Evolutionary conservation across 768 basidiomycete species (phyloP).

Genomic region (Suillus tomentosus): DNA sequence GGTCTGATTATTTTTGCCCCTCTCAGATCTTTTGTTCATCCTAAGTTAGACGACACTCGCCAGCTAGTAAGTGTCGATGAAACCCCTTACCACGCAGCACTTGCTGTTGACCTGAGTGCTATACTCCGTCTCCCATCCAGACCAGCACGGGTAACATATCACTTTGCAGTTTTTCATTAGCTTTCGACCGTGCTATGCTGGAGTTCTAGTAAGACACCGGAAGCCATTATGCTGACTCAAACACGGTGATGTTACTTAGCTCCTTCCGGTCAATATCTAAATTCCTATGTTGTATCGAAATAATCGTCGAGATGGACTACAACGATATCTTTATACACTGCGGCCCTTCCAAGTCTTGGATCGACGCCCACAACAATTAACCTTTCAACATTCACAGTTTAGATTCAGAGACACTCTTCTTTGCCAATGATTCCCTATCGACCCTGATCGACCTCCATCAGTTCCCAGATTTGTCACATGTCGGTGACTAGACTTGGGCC

Average conservation of each 20-base stretch:
- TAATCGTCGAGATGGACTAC: background rate
- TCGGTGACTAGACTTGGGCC: conserved; percentile 9
- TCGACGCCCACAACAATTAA: conserved; percentile 6
- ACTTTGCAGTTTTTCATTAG: background rate
- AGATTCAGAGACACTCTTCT: conserved; percentile 9
- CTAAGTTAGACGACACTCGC: background rate
- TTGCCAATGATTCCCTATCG: conserved; percentile 8
- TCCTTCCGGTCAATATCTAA: conserved; percentile 5
- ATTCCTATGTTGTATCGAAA: background rate
- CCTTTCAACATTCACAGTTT: conserved; percentile 10
- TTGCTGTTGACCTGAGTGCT: background rate
- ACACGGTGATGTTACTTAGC: conserved; percentile 17
- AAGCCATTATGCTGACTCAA: conserved; percentile 12
- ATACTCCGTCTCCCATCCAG: background rate
- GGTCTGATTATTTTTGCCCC: background rate
- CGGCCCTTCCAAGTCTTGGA: conserved; percentile 1
- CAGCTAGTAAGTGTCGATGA: background rate
- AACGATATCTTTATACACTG: background rate
- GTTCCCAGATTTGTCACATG: conserved; percentile 8
- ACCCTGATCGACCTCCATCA: conserved; percentile 11
- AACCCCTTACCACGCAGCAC: background rate
- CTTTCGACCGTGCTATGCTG: conserved; percentile 12
- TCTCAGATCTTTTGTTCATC: background rate
- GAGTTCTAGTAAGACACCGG: conserved; percentile 27
- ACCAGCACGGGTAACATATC: background rate